Conservation (phyloP, 2,329 filamentous ascomycete species). For the Drechslerella dactyloides region DNA sequence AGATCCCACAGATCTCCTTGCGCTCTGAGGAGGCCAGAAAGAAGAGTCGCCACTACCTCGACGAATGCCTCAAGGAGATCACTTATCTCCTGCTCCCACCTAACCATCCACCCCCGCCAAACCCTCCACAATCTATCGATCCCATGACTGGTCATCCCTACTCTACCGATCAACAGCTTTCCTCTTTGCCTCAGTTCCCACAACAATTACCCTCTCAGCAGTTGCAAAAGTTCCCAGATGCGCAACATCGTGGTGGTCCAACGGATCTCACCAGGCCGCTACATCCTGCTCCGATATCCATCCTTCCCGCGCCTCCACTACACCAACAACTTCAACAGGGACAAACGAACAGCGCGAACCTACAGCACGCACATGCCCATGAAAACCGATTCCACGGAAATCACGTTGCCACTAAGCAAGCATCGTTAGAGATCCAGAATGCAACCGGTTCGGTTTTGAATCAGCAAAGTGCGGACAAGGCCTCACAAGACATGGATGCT, state of each 20-base stretch:
- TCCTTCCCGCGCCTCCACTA: slow-evolving; percentile 66
- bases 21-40: slow-evolving; percentile 48
- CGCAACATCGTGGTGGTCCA: slow-evolving; percentile 57
- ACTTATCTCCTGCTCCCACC: slow-evolving; percentile 72
- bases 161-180: slow-evolving; percentile 54
- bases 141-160: slow-evolving; percentile 30
- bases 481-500: slow-evolving; percentile 67
- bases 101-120: slow-evolving; percentile 66
- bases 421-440: slow-evolving; percentile 24
- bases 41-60: slow-evolving; percentile 68
- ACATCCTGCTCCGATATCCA: slow-evolving; percentile 65
- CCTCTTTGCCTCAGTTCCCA: slow-evolving; percentile 60
- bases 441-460: slow-evolving; percentile 41
- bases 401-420: slow-evolving; percentile 18
- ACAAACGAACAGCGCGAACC: slow-evolving; percentile 31
- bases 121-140: slow-evolving; percentile 58
- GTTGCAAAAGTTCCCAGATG: slow-evolving; percentile 65
- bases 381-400: slow-evolving; percentile 29
- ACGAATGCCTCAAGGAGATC: slow-evolving; percentile 71
- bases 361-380: slow-evolving; percentile 28
- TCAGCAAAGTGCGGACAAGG: slow-evolving; percentile 66
- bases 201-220: slow-evolving; percentile 66
- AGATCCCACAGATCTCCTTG: slow-evolving; percentile 37
- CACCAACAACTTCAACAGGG: slow-evolving; percentile 24
- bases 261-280: slow-evolving; percentile 26